Base-by-base conservation (phyloP, 2,329 filamentous ascomycete species). In the Fusarium albidum region DNA sequence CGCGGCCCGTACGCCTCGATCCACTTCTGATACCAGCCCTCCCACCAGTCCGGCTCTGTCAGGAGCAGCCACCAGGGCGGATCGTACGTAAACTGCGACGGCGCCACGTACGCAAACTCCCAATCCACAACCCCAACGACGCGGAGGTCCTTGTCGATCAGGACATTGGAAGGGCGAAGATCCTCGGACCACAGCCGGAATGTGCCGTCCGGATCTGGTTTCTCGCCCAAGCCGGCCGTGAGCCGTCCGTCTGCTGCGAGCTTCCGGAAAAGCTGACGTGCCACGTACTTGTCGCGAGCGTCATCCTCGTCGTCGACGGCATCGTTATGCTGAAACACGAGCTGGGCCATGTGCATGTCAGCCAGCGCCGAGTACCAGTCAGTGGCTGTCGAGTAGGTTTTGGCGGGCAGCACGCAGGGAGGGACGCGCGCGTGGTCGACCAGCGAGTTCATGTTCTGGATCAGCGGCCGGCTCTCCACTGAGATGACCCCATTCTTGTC, bases 1-100 rank as follows among this genome's bases (percentile, higher is more conserved):
- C 70, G 70, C 3, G 21, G 32, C 26, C 71, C 70, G 48, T 76
- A 78, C 1, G 38, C 46, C 6, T 61, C 39, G 7, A 50, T 61
- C 70, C 73, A 78, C 9, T 57, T 45, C 1, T 60, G 57, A 13
- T 72, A 58, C 1, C 70, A 73, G 4, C 42, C 48, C 1, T 41
- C 13, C 72, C 75, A 77, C 12, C 56, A 54, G 28, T 77, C 72
- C 0, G 69, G 66, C 12, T 43, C 33, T 9, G 70, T 49, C 3
- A 76, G 52, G 1, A 77, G 65, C 2, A 77, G 59, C 74, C 73
- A 77, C 73, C 72, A 76, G 0, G 74, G 74, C 3, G 72, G 70
- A 40, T 72, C 69, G 39, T n/a, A n/a, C n/a, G n/a, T n/a, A 68
- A 64, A 9, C 35, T 43, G 38, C 74, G 66, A 48, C 0, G 73